Evolutionary conservation across 2,329 filamentous ascomycete species (phyloP).

Genomic region (Arthrobotrys sinensis): DNA sequence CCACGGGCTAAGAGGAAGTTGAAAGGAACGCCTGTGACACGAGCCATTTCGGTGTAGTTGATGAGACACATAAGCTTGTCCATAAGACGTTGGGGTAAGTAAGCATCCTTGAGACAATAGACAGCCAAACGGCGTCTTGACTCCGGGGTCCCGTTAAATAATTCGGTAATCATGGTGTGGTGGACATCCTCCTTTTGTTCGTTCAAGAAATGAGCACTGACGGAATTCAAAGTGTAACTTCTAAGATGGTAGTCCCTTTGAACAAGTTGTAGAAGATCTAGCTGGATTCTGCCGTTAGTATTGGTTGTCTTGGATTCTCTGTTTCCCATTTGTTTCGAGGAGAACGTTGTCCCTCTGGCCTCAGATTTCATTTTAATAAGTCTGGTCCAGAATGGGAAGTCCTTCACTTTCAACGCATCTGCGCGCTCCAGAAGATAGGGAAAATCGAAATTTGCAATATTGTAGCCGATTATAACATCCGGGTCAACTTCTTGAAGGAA

Average conservation of each 20-base stretch:
- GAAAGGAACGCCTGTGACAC: slow-evolving; percentile 98
- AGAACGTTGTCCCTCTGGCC: slow-evolving; percentile 86
- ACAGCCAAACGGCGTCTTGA: slow-evolving; percentile 90
- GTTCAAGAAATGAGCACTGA: slow-evolving; percentile 92
- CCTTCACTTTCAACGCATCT: slow-evolving; percentile 81
- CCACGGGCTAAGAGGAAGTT: slow-evolving; percentile 92
- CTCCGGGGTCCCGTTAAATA: slow-evolving; percentile 96
- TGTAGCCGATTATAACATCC: slow-evolving; percentile 98
- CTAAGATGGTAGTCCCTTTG: slow-evolving; percentile 94
- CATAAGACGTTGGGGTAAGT: slow-evolving; percentile 92
- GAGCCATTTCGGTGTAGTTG: slow-evolving; percentile 99
- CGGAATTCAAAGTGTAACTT: slow-evolving; percentile 97
- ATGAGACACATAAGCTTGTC: slow-evolving; percentile 98
- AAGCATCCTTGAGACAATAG: slow-evolving; percentile 98
- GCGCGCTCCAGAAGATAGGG: slow-evolving; percentile 93
- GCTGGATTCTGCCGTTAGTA: slow-evolving; percentile 90
- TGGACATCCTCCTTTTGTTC: slow-evolving; percentile 99
- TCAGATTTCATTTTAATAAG: slow-evolving; percentile 79
- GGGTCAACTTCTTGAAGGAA: slow-evolving; percentile 93
- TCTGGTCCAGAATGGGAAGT: slow-evolving; percentile 90
- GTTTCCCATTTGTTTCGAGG: slow-evolving; percentile 98
- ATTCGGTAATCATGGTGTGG: slow-evolving; percentile 98
- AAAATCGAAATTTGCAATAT: slow-evolving; percentile 98
- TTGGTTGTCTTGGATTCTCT: slow-evolving; percentile 95
- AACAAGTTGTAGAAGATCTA: slow-evolving; percentile 93